Conservation (phyloP, 495 filamentous ascomycete genomes). For the Rhizodiscina lignyota region DNA sequence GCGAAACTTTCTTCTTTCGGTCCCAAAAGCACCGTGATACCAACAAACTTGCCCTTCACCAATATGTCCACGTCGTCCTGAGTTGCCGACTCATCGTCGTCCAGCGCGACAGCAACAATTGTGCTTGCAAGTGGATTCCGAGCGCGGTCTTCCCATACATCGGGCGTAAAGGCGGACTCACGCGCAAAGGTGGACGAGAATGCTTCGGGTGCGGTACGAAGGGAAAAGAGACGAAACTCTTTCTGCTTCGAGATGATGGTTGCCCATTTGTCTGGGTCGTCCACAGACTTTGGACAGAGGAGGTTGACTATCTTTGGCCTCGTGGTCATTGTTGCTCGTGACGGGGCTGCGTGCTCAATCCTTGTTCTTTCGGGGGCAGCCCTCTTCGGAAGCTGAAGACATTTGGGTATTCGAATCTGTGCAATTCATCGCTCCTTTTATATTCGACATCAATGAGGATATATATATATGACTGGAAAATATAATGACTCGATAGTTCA, state of each 20-base stretch:
- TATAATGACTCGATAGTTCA: neutral
- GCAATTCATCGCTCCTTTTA: neutral
- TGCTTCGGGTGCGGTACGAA: conserved; percentile 4
- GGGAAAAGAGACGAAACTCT: conserved; percentile 5
- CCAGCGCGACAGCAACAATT: conserved; percentile 2
- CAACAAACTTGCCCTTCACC: neutral
- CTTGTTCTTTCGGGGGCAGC: neutral
- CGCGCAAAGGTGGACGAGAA: conserved; percentile 5
- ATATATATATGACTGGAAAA: neutral
- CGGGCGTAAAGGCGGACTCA: conserved; percentile 3
- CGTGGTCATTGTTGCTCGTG: neutral
- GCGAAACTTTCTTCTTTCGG: neutral
- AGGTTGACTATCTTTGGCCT: neutral
- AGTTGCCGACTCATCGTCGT: neutral
- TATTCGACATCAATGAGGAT: neutral
- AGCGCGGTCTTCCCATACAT: conserved; percentile 9
- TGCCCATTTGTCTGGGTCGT: conserved; percentile 1
- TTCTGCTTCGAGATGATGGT: conserved; percentile 2
- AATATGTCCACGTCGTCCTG: neutral
- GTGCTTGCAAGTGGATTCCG: conserved; percentile 6
- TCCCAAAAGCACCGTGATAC: neutral
- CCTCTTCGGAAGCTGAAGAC: neutral
- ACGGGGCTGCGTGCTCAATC: neutral
- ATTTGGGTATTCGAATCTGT: neutral
- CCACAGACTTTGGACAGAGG: conserved; percentile 2